A percentile compares a stretch with the other conserved stretches of the same genome.
These are phyloP conservation scores for Hemileccinum impolitum DNA, from an alignment of 768 basidiomycete genomes.

Conservation along the genomic window DNA sequence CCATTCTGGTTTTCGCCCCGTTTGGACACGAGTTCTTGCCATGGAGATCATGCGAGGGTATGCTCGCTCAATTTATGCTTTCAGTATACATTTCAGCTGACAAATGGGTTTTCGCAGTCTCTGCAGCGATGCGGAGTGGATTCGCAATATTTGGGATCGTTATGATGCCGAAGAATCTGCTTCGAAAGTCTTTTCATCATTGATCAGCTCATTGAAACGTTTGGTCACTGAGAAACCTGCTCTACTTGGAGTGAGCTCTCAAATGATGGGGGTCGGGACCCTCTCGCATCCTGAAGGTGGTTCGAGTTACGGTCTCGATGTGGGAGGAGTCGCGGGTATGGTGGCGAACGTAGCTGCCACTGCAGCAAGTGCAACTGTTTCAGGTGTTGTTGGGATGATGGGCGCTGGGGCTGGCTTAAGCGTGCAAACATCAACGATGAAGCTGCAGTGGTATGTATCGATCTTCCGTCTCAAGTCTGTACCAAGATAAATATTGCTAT, in stretches of 20 bases:
- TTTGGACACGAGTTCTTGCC: slow-evolving; percentile 88
- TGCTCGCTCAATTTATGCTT: slow-evolving; percentile 2
- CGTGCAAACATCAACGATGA: slow-evolving; percentile 74
- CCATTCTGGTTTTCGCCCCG: slow-evolving; percentile 43
- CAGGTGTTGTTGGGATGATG: slow-evolving; percentile 85
- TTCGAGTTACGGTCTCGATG: slow-evolving; percentile 53
- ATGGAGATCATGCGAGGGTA: slow-evolving; percentile 93
- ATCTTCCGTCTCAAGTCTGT: background rate
- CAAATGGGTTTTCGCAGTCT: slow-evolving; percentile 41
- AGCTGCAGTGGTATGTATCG: slow-evolving; percentile 76
- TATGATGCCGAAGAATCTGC: slow-evolving; percentile 63
- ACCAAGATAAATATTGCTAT: background rate
- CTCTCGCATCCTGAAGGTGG: slow-evolving; percentile 31
- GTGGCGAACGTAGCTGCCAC: slow-evolving; percentile 79
- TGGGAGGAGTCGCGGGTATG: slow-evolving; percentile 73
- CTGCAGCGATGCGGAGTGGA: slow-evolving; percentile 76
- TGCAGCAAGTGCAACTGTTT: slow-evolving; percentile 79
- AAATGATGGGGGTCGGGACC: slow-evolving; percentile 81
- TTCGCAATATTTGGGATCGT: slow-evolving; percentile 74
- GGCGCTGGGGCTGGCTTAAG: slow-evolving; percentile 68
- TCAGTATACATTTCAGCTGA: background rate
- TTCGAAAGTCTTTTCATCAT: slow-evolving; percentile 69
- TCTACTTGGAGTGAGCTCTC: slow-evolving; percentile 71
- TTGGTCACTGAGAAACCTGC: slow-evolving; percentile 87
- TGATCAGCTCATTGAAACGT: slow-evolving; percentile 82